Base-by-base conservation (phyloP, 108 stramenopile genomes). In the Nannochloropsis salina region DNA sequence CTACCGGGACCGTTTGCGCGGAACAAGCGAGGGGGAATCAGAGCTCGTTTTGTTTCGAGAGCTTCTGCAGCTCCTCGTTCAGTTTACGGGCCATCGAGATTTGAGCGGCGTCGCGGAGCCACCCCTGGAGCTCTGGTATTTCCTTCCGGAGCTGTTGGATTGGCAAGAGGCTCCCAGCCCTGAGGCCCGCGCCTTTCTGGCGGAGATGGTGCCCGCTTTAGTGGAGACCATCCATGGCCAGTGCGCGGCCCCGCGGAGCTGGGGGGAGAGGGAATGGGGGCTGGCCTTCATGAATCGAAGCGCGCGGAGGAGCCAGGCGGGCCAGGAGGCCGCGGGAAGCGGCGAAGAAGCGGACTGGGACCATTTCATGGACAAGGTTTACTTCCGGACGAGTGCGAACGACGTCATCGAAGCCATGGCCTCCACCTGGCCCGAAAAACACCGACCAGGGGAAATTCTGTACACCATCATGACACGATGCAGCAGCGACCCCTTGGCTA, bases 301-400 rank as follows among this genome's bases (percentile, higher is more conserved):
- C n/a, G 61, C 61, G 61, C 61, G 61, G 1, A 74, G 3, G n/a
- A 74, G 8, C n/a, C 61, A 74, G n/a, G 61, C 61, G 61, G 61
- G n/a, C 6, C 61, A 74, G 61, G 61, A 74, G 8, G 61, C 61
- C 15, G 61, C 15, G 61, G 3, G 61, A 4, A n/a, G 61, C 20
- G 61, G 61, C 61, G 61, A n/a, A n/a, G 61, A 74, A n/a, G 3
- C 61, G 61, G 61, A 74, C n/a, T 74, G 61, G 61, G 61, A 74
- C 61, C 61, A 74, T 15, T 74, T 74, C n/a, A 74, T 74, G 61
- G 61, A 74, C 61, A 15, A n/a, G 61, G 6, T 74, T 74, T 74
- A 74, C 61, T 74, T 74, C n/a, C 61, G 61, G n/a, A 74, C 61
- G 61, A n/a, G 61, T n/a, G 61, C 61, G 20, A 74, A 74, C 61